phyloP scores from a whole-genome alignment of 2,329 filamentous ascomycete genomes.

The Ceratocystis huliohia region DNA sequence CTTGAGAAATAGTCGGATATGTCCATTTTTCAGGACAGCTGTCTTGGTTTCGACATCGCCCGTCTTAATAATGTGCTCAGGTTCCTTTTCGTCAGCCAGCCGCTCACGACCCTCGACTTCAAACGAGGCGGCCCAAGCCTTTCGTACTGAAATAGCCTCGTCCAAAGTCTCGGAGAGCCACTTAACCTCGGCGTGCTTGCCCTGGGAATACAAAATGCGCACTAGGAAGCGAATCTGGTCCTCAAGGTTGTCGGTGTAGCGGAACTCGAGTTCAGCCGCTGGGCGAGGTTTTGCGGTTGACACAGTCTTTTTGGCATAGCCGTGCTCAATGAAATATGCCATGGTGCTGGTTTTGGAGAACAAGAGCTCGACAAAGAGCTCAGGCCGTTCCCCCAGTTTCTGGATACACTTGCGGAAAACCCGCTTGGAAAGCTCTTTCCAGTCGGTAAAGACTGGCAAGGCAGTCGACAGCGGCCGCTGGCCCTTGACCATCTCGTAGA shows the following conservation, averaged over 20 bases:
- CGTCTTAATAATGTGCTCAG: constrained; percentile 39
- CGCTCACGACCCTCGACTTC: constrained; percentile 36
- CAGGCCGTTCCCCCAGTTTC: constrained; percentile 73
- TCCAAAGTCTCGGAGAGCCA: constrained; percentile 68
- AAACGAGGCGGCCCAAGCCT: constrained; percentile 63
- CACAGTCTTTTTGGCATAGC: constrained; percentile 64
- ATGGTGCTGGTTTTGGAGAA: constrained; percentile 85
- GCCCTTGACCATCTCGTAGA: constrained; percentile 86
- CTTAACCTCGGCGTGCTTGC: constrained; percentile 58
- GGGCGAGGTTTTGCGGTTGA: constrained; percentile 49
- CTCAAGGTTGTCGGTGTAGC: constrained; percentile 52
- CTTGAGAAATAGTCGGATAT: constrained; percentile 72
- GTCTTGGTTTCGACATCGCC: constrained; percentile 53
- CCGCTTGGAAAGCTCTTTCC: constrained; percentile 79
- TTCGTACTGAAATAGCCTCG: constrained; percentile 58
- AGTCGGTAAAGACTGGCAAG: constrained; percentile 64
- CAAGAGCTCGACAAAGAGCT: constrained; percentile 78
- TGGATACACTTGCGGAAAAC: constrained; percentile 69
- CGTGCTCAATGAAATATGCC: constrained; percentile 78
- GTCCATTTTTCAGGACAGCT: constrained; percentile 79
- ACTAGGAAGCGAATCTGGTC: constrained; percentile 70
- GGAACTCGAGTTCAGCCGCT: constrained; percentile 74
- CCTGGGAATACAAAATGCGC: constrained; percentile 65
- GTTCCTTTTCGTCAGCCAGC: background rate
- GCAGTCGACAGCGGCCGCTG: constrained; percentile 59